phyloP scores from a whole-genome alignment of 1,284 basidiomycete genomes.

The Cryptococcus sp. region DNA sequence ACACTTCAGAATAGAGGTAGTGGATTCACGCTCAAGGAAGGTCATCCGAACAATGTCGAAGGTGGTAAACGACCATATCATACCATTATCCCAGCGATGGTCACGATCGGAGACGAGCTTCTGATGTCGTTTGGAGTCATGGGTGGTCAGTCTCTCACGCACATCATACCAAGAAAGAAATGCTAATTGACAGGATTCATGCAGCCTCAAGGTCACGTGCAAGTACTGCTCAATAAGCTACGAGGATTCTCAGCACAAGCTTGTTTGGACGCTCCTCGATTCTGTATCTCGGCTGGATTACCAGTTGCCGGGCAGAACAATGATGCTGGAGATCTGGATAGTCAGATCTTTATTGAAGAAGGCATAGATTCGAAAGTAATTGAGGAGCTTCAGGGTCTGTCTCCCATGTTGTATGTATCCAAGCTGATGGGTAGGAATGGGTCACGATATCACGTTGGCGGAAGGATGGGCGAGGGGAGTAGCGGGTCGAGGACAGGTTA shows the following conservation, averaged over 20 bases:
- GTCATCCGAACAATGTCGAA: slow-evolving; percentile 76
- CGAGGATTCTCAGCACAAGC: slow-evolving; percentile 79
- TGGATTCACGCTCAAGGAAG: slow-evolving; percentile 72
- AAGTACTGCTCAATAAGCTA: slow-evolving; percentile 86
- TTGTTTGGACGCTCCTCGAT: slow-evolving; percentile 77
- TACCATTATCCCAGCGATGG: slow-evolving; percentile 88
- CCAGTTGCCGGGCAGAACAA: slow-evolving; percentile 58
- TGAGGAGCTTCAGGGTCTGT: slow-evolving; percentile 59
- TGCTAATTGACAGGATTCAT: slow-evolving; percentile 62
- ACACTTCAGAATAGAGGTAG: slow-evolving; percentile 91
- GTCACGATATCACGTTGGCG: slow-evolving; percentile 69
- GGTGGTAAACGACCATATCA: slow-evolving; percentile 89
- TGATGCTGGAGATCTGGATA: slow-evolving; percentile 64
- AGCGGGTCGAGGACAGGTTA: slow-evolving; percentile 88
- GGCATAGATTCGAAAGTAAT: slow-evolving; percentile 64
- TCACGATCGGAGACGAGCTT: slow-evolving; percentile 71
- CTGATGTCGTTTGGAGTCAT: slow-evolving; percentile 89
- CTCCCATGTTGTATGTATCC: slow-evolving; percentile 6
- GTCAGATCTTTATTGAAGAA: slow-evolving; percentile 83
- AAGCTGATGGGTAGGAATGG: slow-evolving; percentile 59
- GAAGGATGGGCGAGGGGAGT: slow-evolving; percentile 61
- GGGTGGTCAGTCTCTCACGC: slow-evolving; percentile 53
- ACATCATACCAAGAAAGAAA: neutral
- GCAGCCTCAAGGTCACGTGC: slow-evolving; percentile 82
- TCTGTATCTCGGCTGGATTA: slow-evolving; percentile 83